Evolutionary conservation across 306 rosid genomes (phyloP).

Genomic region (Alnus rubra): DNA sequence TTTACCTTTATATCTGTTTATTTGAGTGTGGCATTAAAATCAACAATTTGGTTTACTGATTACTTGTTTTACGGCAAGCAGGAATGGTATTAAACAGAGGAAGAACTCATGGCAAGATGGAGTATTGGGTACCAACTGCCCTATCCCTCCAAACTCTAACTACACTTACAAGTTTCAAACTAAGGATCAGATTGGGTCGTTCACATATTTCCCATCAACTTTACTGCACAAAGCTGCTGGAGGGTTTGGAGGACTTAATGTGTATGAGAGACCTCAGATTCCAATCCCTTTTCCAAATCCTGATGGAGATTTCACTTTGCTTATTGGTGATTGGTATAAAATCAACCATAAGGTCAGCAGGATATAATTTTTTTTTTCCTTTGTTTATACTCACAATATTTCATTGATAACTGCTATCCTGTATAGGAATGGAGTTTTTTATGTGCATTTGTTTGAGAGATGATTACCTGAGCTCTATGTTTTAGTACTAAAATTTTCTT

Average conservation of each 20-base stretch:
- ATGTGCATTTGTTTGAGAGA: neutral
- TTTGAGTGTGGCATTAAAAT: constrained; percentile 3
- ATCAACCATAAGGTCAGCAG: constrained; percentile 67
- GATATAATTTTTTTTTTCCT: neutral
- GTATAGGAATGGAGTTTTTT: neutral
- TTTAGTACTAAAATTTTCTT: neutral
- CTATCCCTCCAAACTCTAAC: constrained; percentile 88
- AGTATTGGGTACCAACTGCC: constrained; percentile 89
- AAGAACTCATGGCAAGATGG: constrained; percentile 99
- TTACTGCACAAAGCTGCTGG: constrained; percentile 84
- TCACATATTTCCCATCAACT: constrained; percentile 84
- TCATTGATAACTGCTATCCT: neutral
- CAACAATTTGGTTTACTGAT: constrained; percentile 4
- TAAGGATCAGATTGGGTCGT: constrained; percentile 93
- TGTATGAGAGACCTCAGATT: constrained; percentile 71
- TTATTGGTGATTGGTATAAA: constrained; percentile 92
- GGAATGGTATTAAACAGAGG: constrained; percentile 97
- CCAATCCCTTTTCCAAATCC: constrained; percentile 81
- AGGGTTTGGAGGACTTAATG: constrained; percentile 83
- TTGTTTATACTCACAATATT: neutral
- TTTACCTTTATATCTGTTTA: neutral
- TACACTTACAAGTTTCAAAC: constrained; percentile 83
- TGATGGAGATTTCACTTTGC: constrained; percentile 83
- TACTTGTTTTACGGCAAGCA: constrained; percentile 28
- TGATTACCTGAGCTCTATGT: neutral